These are phyloP conservation scores for Plasmodium vinckei DNA, from an alignment of 169 alveolate species.

Conservation along the genomic window DNA sequence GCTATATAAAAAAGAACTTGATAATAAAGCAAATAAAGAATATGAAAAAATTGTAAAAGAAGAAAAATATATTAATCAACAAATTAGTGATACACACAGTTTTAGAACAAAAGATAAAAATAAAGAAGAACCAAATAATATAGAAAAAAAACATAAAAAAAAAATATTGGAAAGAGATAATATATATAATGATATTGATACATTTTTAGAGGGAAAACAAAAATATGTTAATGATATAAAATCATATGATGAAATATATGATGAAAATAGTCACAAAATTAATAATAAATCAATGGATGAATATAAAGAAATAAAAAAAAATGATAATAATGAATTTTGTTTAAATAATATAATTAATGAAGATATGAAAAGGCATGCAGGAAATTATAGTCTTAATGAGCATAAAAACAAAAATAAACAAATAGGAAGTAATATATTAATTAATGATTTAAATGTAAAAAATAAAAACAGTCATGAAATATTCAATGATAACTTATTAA, in stretches of 20 bases:
- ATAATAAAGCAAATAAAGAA: slow-evolving; percentile 34
- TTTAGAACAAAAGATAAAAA: background rate
- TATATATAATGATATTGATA: slow-evolving; percentile 50
- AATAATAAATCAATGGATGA: background rate
- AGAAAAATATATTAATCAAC: slow-evolving; percentile 16
- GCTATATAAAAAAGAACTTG: slow-evolving; percentile 41
- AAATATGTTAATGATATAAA: slow-evolving; percentile 41
- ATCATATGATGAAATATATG: slow-evolving; percentile 67
- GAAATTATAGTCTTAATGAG: background rate
- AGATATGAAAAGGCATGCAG: slow-evolving; percentile 8
- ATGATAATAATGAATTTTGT: slow-evolving; percentile 23
- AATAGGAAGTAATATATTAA: slow-evolving; percentile 32
- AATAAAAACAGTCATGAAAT: background rate
- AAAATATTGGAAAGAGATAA: background rate
- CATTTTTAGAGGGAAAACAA: slow-evolving; percentile 25
- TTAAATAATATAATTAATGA: slow-evolving; percentile 35
- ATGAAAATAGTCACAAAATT: background rate
- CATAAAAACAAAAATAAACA: slow-evolving; percentile 17
- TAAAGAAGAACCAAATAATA: background rate
- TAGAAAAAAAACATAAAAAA: background rate
- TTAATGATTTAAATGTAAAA: slow-evolving; percentile 21
- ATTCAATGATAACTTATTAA: background rate
- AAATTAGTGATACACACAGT: background rate
- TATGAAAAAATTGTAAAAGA: slow-evolving; percentile 56
- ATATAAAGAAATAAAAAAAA: background rate